phyloP scores from a whole-genome alignment of 2,329 filamentous ascomycete genomes.

The Hypoxylon sp. region DNA sequence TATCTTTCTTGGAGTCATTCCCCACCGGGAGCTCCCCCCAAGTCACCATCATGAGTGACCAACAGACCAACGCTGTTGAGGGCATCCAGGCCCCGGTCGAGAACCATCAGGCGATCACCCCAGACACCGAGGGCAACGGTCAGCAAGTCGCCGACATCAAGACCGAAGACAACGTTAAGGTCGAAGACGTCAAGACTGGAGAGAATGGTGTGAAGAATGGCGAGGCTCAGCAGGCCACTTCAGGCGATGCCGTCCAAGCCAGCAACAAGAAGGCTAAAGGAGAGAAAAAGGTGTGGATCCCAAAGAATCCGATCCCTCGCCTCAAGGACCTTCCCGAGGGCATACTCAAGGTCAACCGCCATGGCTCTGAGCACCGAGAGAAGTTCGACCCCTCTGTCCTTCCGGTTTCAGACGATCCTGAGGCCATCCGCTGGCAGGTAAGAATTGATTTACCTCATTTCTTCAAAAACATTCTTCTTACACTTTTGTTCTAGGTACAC shows the following conservation, averaged over 20 bases:
- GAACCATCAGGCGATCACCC: conserved; percentile 3
- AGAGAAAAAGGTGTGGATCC: conserved; percentile 40
- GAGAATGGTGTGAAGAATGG: conserved; percentile 6
- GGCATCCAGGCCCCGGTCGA: conserved; percentile 38
- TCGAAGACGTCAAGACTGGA: conserved; percentile 1
- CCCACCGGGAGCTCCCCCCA: background rate
- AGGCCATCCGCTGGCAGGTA: conserved; percentile 85
- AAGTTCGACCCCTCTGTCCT: conserved; percentile 76
- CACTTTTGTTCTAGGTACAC: conserved; percentile 52
- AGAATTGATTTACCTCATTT: conserved; percentile 30
- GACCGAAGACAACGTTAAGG: conserved; percentile 15
- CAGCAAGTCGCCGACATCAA: conserved; percentile 14
- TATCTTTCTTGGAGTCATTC: background rate
- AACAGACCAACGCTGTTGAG: conserved; percentile 52
- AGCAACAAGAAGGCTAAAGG: conserved; percentile 40
- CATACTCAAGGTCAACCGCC: conserved; percentile 57
- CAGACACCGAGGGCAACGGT: conserved; percentile 1
- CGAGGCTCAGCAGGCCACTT: background rate
- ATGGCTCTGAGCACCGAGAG: conserved; percentile 61
- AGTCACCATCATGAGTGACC: conserved; percentile 46
- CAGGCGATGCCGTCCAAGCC: conserved; percentile 30
- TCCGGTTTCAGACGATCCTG: conserved; percentile 77
- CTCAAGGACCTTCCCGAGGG: conserved; percentile 39
- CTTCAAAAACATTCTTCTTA: conserved; percentile 1
- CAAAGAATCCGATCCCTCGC: conserved; percentile 19